A percentile compares a stretch with the other conserved stretches of the same genome.
Evolutionary conservation across 2,329 filamentous ascomycete genomes (phyloP).

Genomic region (Fusarium foetens): DNA sequence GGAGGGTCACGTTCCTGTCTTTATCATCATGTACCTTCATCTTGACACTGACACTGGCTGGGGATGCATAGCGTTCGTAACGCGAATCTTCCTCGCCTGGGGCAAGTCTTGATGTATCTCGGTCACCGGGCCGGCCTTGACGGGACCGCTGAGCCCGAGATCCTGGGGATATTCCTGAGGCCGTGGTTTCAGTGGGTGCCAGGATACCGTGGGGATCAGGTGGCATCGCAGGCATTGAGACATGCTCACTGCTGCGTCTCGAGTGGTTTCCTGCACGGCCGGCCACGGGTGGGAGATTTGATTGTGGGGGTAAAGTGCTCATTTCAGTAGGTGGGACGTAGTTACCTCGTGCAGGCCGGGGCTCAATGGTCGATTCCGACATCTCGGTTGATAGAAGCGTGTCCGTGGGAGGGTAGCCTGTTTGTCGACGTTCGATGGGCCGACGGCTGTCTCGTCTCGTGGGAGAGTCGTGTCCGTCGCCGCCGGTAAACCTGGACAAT

Average conservation of each 20-base stretch:
- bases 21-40: conserved; percentile 69
- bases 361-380: conserved; percentile 51
- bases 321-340: conserved; percentile 41
- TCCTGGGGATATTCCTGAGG: conserved; percentile 46
- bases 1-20: conserved; percentile 69
- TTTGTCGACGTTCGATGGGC: conserved; percentile 46
- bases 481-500: conserved; percentile 74
- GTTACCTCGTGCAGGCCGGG: conserved; percentile 44
- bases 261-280: conserved; percentile 52
- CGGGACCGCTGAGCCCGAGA: conserved; percentile 56
- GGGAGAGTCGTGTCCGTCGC: conserved; percentile 69
- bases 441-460: conserved; percentile 51
- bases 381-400: conserved; percentile 47
- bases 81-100: conserved; percentile 54
- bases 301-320: conserved; percentile 35
- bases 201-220: conserved; percentile 60
- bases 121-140: conserved; percentile 56
- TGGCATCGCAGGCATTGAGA: conserved; percentile 66
- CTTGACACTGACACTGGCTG: conserved; percentile 64
- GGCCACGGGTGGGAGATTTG: conserved; percentile 32
- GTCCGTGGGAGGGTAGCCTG: conserved; percentile 42
- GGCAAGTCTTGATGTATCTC: conserved; percentile 54
- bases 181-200: conserved; percentile 44
- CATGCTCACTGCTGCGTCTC: conserved; percentile 51
- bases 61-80: conserved; percentile 54